Evolutionary conservation across 208 protist species (phyloP).

Genomic region (Leptomonas seymouri): DNA sequence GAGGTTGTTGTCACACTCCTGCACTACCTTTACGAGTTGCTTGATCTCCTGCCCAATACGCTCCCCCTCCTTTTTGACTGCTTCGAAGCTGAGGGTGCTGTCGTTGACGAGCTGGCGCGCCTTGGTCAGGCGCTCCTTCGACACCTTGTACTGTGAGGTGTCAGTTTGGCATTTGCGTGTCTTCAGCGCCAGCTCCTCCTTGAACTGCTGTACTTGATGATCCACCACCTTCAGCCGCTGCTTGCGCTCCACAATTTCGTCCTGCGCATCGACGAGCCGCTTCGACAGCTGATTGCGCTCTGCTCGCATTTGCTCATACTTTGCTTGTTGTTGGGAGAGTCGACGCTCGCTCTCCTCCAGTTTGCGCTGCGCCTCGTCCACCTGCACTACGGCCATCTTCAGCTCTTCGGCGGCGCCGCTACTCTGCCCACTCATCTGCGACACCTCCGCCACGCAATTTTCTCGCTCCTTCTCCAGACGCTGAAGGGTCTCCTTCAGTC

Average conservation of each 20-base stretch:
- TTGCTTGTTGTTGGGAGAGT: conserved; percentile 76
- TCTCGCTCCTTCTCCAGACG: conserved; percentile 93
- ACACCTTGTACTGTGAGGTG: conserved; percentile 46
- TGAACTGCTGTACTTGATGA: conserved; percentile 94
- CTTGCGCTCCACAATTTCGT: conserved; percentile 97
- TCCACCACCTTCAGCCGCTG: conserved; percentile 98
- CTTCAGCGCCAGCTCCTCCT: conserved; percentile 96
- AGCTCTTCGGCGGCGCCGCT: conserved; percentile 91
- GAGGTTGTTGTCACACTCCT: conserved; percentile 91
- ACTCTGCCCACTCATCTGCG: conserved; percentile 87
- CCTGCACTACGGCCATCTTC: conserved; percentile 85
- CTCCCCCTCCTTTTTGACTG: conserved; percentile 54
- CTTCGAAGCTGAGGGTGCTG: conserved; percentile 58
- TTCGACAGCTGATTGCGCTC: conserved; percentile 98
- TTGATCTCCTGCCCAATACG: conserved; percentile 85
- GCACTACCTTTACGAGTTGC: conserved; percentile 96
- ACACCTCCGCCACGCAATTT: conserved; percentile 84
- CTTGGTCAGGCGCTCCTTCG: conserved; percentile 78
- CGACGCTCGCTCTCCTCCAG: conserved; percentile 92
- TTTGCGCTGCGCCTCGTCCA: conserved; percentile 95
- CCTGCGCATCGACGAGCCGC: conserved; percentile 96
- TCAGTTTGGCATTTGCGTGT: conserved; percentile 77
- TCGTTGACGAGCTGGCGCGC: conserved; percentile 73
- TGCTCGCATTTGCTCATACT: conserved; percentile 94
- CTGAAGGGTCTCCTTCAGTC: conserved; percentile 61